phyloP scores from a whole-genome alignment of 257 asterid genomes.

The Nicotiana otophora region DNA sequence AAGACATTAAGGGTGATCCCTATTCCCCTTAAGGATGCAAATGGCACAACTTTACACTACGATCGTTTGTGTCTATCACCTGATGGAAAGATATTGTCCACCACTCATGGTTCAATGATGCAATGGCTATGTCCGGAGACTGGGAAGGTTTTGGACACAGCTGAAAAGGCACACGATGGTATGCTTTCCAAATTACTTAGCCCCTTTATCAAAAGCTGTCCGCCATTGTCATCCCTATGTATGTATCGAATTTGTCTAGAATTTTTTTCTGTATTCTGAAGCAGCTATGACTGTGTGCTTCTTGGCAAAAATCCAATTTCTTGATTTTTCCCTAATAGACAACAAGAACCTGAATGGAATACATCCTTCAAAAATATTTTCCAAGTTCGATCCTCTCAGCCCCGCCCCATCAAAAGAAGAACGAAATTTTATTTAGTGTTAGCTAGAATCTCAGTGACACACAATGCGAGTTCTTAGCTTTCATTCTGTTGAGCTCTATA shows the following conservation, averaged over 20 bases:
- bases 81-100: slow-evolving; percentile 81
- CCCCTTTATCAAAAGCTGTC: background rate
- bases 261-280: background rate
- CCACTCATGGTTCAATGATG: slow-evolving; percentile 80
- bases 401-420: background rate
- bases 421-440: background rate
- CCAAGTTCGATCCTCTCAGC: background rate
- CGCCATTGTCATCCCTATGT: background rate
- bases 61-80: slow-evolving; percentile 87
- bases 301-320: background rate
- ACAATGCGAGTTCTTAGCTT: background rate
- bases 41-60: slow-evolving; percentile 66
- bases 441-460: background rate
- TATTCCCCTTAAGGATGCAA: slow-evolving; percentile 81
- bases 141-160: slow-evolving; percentile 86
- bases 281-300: background rate
- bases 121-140: slow-evolving; percentile 90
- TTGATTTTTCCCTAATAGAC: background rate
- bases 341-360: background rate
- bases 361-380: background rate
- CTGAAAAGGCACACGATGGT: slow-evolving; percentile 98
- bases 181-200: slow-evolving; percentile 17
- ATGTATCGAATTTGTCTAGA: background rate
- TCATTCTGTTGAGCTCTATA: background rate
- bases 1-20: slow-evolving; percentile 86